These are phyloP conservation scores for Nicotiana otophora DNA, from an alignment of 257 asterid genomes.

Conservation along the genomic window DNA sequence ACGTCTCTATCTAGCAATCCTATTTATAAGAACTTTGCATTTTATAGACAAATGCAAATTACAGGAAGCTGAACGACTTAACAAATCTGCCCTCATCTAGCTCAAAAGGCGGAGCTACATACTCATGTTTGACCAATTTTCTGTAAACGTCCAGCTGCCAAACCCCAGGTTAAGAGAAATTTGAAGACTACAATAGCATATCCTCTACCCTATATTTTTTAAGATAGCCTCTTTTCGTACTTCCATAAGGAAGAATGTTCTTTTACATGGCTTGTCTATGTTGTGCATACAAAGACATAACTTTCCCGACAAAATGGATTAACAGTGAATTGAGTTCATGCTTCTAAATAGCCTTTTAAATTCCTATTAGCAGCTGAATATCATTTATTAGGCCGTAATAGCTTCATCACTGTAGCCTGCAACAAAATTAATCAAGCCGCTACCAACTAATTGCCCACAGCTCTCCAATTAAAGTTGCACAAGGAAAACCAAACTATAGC, in stretches of 20 bases:
- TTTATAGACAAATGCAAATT: neutral
- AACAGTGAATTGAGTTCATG: neutral
- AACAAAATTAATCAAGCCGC: neutral
- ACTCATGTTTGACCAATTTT: neutral
- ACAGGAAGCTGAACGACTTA: neutral
- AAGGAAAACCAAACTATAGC: neutral
- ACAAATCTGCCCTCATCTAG: neutral
- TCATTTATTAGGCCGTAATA: neutral
- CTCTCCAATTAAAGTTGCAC: neutral
- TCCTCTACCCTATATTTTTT: neutral
- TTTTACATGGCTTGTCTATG: neutral
- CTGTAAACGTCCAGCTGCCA: neutral
- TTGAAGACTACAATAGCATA: neutral
- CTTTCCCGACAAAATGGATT: neutral
- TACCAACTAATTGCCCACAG: neutral
- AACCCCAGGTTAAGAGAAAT: neutral
- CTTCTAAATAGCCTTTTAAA: neutral
- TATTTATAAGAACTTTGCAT: neutral
- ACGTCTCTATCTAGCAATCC: neutral
- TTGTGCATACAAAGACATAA: neutral
- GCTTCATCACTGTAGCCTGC: neutral
- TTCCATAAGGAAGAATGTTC: neutral
- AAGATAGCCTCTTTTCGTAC: neutral
- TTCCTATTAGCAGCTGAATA: neutral
- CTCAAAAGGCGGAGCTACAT: neutral